phyloP scores from a whole-genome alignment of 2,329 filamentous ascomycete genomes.

The Xylariaceae sp. region DNA sequence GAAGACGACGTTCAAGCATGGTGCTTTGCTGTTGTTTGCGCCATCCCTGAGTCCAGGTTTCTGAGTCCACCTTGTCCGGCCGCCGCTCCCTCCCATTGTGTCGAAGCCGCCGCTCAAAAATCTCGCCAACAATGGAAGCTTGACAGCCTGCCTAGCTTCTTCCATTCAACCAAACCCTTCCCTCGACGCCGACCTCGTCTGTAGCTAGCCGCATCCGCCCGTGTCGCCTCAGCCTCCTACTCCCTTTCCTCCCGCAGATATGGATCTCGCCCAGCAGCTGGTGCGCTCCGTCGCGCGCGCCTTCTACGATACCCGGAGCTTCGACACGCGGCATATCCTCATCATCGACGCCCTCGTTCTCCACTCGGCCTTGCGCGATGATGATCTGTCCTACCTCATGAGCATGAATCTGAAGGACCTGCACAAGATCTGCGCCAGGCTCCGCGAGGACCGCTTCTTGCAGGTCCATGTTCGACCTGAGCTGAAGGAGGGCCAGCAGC shows the following conservation, averaged over 20 bases:
- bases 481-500: slow-evolving; percentile 69
- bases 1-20: no score
- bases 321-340: slow-evolving; percentile 63
- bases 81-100: no score
- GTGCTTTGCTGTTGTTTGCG: no score
- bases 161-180: no score
- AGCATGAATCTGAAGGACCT: slow-evolving; percentile 87
- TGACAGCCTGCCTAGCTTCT: no score
- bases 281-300: slow-evolving; percentile 76
- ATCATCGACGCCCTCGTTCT: slow-evolving; percentile 71
- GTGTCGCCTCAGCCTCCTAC: no score
- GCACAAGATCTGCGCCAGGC: slow-evolving; percentile 76
- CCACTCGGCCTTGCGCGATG: slow-evolving; percentile 71
- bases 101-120: no score
- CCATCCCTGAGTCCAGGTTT: no score
- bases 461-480: slow-evolving; percentile 74
- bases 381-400: slow-evolving; percentile 80
- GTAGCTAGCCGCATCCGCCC: no score
- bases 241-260: background rate
- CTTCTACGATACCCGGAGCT: slow-evolving; percentile 62
- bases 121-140: no score
- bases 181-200: no score
- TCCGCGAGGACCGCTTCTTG: slow-evolving; percentile 81
- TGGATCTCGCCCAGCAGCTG: slow-evolving; percentile 55
- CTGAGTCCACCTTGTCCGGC: no score